Base-by-base conservation (phyloP, 176 grass and related monocot genomes). In the Rhynchospora pubera region DNA sequence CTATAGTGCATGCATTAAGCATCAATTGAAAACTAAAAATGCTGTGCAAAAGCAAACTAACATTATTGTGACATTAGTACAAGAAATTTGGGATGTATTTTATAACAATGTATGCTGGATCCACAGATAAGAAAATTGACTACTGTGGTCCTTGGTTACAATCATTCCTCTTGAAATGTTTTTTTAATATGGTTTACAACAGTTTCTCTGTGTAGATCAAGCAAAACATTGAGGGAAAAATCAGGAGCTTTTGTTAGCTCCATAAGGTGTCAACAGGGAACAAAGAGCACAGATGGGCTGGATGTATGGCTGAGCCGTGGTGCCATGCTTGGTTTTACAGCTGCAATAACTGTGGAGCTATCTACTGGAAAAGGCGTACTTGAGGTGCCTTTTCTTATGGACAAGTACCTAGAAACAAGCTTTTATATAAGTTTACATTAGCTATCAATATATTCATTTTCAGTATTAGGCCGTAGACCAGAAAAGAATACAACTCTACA, bases 221-320 rank as follows among this genome's bases (percentile, higher is more conserved):
- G 30, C 42, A 82, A 82, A 30, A 82, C 12, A 66, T 65, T 22
- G 45, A 66, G 59, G 10, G 19, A 66, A 28, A 82, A 65, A 65
- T 65, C 47, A n/a, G 26, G 79, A 66, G 18, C 61, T 18, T 67
- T 9, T 5, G 22, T 45, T 82, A 86, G 51, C n/a, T 84, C 85
- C 19, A 76, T 94, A 4, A 81, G 89, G 83, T 94, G 92, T 48
- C 89, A 94, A 45, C 89, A 91, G 87, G 89, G 92, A 13, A 18
- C 77, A 58, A 91, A 91, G 80, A 84, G 80, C n/a, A 71, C 64
- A 16, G 83, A 83, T 0, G 92, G 89, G 57, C 16, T 94, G 77
- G 89, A 88, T 82, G 85, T 89, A 81, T 94, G 92, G 92, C 87
- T 94, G 64, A 91, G 92, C 85, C 92, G 92, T 57, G 83, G 82